Evolutionary conservation across 371 early-diverging fungal species (phyloP), one percentile per base, ranked within the genome.

Genomic region (Syncephalastrum monosporum): DNA sequence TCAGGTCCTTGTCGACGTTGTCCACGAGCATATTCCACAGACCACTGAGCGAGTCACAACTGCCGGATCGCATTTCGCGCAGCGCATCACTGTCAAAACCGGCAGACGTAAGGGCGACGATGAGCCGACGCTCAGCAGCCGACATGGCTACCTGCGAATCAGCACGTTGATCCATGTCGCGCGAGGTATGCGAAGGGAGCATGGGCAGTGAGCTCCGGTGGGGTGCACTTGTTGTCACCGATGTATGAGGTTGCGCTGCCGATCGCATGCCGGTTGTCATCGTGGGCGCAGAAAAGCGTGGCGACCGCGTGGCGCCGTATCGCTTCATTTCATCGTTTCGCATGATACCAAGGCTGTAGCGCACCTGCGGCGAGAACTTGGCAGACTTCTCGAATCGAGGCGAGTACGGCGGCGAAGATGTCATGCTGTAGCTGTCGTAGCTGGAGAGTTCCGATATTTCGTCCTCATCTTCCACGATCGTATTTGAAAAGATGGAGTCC

Each of bases 1-100:
- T 24, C 6, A 44, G 16, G 41, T 50, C 53, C 45, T 46, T 52
- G 6, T 56, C 56, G 50, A 66, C 55, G 19, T 72, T 74, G 15
- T 77, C 80, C 12, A 90, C 63, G 5, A 90, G 67, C 25, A 90
- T 65, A 59, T 86, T 86, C 90, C 90, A 91, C 4, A 90, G 70
- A 8, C 86, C 89, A 55, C 84, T 81, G 29, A 79, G 73, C 2
- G 83, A 75, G 64, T 90, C 87, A 53, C 90, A 88, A 10, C 81
- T 72, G 27, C 86, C 79, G 5, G 79, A 61, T 19, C 82, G 81
- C 49, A 89, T 84, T 38, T 82, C 80, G 42, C 68, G 75, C 25
- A 84, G 49, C 19, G 87, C 82, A 17, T 72, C 71, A 24, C 71
- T 72, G 58, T 91, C 86, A 46, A 91, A 74, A 4, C 91, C 91